Base-by-base conservation (phyloP, 768 basidiomycete species). In the Erythrobasidium yunnanense region DNA sequence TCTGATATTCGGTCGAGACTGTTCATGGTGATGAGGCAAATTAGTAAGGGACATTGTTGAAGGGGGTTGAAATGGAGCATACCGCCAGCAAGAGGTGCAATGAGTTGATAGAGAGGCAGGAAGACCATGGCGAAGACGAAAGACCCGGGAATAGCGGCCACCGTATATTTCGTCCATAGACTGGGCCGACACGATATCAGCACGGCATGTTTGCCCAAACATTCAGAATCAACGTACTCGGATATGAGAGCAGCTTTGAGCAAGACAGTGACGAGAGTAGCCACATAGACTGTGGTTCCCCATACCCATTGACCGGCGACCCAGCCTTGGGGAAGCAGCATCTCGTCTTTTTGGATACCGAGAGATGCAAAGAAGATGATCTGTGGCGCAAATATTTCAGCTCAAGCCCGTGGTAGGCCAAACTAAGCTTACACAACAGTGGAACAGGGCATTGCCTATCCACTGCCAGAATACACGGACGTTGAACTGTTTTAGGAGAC, bases 161-260 rank as follows among this genome's bases (percentile, higher is more conserved):
- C 88, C 13, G 93, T 97, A 73, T 97, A 99, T 75, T 97, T 97
- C 0, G 95, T 99, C 95, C 95, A 99, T n/a, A 99, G 77, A 72
- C 93, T 99, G 68, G 4, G 27, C 4, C 2, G 3, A 60, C 33
- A 18, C 15, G 54, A 52, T 34, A 54, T 29, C 17, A 66, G 13
- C 25, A 47, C 25, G 38, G 46, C 66, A 67, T 52, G 69, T 46
- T 54, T 52, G 13, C 4, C 27, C 29, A 25, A 57, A 33, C 18
- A 34, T 47, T 13, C 6, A 20, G 27, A 4, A 3, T 20, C 3
- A 4, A 80, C 91, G 73, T 75, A 97, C 95, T 99, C 93, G 2
- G 95, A 97, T 47, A 97, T 87, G 66, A 99, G 77, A 0, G 93
- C 93, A 17, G 95, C 95, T 77, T 99, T 97, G 46, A 92, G 95